These are phyloP conservation scores for Prasinococcaceae sp. DNA, from an alignment of 139 green algal species.

Conservation along the genomic window DNA sequence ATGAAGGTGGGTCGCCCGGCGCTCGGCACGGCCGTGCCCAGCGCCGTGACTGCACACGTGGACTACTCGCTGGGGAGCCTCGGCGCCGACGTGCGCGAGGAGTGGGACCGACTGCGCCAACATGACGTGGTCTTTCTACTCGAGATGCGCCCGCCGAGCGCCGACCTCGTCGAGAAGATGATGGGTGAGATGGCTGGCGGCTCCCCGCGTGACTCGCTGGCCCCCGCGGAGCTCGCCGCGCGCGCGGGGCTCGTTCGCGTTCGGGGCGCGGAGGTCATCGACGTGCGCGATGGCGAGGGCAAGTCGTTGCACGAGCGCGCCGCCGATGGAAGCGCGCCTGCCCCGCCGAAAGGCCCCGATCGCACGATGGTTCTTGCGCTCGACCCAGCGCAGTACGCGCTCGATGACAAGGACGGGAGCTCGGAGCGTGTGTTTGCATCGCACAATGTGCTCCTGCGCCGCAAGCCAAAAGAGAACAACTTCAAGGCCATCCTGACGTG, in stretches of 20 bases:
- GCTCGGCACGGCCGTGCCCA: constrained; percentile 74
- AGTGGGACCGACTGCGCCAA: constrained; percentile 86
- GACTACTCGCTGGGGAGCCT: constrained; percentile 42
- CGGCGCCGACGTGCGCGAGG: constrained; percentile 41
- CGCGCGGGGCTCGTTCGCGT: constrained; percentile 57
- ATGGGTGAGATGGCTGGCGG: too few species aligned
- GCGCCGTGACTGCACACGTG: constrained; percentile 58
- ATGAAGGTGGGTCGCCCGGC: too few species aligned
- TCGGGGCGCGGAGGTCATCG: constrained; percentile 68
- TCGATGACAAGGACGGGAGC: constrained; percentile 43
- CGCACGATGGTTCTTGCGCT: constrained; percentile 69
- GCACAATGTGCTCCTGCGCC: constrained; percentile 80
- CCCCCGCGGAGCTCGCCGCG: too few species aligned
- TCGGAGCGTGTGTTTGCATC: constrained; percentile 51
- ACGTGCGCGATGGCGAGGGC: constrained; percentile 46
- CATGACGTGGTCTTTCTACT: constrained; percentile 95
- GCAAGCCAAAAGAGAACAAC: constrained; percentile 95
- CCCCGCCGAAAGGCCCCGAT: constrained; percentile 38
- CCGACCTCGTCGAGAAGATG: too few species aligned
- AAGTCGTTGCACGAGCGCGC: constrained; percentile 92
- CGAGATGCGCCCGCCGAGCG: constrained; percentile 22
- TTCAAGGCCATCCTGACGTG: constrained; percentile 89
- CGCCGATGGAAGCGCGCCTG: constrained; percentile 7
- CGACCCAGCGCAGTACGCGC: constrained; percentile 89
- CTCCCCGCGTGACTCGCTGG: too few species aligned